phyloP scores from a whole-genome alignment of 345 rosid species.

The Chamaenerion angustifolium region DNA sequence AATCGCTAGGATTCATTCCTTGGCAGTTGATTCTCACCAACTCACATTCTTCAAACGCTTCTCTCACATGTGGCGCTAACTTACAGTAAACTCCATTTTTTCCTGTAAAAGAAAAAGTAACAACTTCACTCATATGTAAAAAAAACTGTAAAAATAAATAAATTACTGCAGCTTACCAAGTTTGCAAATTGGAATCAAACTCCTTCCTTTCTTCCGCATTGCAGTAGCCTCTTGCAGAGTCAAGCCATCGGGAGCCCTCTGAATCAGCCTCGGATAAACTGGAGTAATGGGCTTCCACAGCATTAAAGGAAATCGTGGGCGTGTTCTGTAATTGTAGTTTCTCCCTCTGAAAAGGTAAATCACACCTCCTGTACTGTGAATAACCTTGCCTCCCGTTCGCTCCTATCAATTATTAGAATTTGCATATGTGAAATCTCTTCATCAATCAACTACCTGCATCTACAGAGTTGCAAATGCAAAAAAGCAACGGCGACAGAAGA shows the following conservation, averaged over 20 bases:
- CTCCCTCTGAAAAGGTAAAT: constrained; percentile 78
- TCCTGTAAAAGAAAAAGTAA: constrained; percentile 23
- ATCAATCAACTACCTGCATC: not conserved
- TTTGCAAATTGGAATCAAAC: constrained; percentile 62
- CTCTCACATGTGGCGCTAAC: constrained; percentile 52
- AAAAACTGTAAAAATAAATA: not conserved
- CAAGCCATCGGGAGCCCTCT: constrained; percentile 56
- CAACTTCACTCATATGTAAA: not conserved
- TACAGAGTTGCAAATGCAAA: too few relatives aligned
- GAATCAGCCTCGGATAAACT: constrained; percentile 64
- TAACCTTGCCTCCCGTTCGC: constrained; percentile 81
- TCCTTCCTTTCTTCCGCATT: constrained; percentile 77
- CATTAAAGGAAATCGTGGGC: constrained; percentile 85
- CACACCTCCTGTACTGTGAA: constrained; percentile 63
- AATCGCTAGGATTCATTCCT: constrained; percentile 71
- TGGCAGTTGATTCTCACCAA: constrained; percentile 70
- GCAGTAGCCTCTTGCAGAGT: constrained; percentile 50
- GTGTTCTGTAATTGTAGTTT: constrained; percentile 71
- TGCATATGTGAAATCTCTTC: not conserved
- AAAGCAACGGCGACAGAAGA: too few relatives aligned
- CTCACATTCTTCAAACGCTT: constrained; percentile 92
- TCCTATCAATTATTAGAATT: constrained; percentile 34
- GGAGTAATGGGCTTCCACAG: constrained; percentile 82
- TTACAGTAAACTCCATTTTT: constrained; percentile 77
- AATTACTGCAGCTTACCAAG: constrained; percentile 31